phyloP scores from a whole-genome alignment of 2,329 filamentous ascomycete genomes.

The Fusarium pininemorale region DNA sequence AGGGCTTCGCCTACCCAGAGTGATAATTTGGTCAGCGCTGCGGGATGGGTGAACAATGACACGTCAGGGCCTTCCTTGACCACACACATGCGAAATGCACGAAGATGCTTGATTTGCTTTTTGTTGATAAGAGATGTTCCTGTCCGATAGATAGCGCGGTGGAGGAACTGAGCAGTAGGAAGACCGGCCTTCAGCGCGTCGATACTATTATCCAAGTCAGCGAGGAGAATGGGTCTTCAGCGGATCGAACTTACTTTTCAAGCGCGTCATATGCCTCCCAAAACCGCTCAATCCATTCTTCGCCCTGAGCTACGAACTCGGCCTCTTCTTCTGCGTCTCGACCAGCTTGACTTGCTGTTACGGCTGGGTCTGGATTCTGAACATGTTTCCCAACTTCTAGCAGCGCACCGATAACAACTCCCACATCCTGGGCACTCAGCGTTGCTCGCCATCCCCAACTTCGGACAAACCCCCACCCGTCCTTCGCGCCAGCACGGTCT shows the following conservation, averaged over 20 bases:
- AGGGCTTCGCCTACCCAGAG: slow-evolving; percentile 95
- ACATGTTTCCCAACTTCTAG: slow-evolving; percentile 83
- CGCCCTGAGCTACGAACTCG: slow-evolving; percentile 61
- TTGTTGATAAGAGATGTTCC: slow-evolving; percentile 93
- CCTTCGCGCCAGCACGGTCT: slow-evolving; percentile 77
- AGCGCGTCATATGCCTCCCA: slow-evolving; percentile 79
- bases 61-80: slow-evolving; percentile 96
- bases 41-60: slow-evolving; percentile 89
- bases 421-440: slow-evolving; percentile 90
- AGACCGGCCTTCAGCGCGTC: slow-evolving; percentile 79
- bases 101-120: slow-evolving; percentile 89
- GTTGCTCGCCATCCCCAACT: slow-evolving; percentile 99
- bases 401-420: slow-evolving; percentile 90
- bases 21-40: slow-evolving; percentile 90
- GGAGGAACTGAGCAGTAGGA: slow-evolving; percentile 85
- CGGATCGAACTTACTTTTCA: slow-evolving; percentile 65
- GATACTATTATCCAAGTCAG: slow-evolving; percentile 61
- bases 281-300: slow-evolving; percentile 74
- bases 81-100: slow-evolving; percentile 93
- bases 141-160: slow-evolving; percentile 91
- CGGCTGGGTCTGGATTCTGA: slow-evolving; percentile 46
- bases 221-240: background rate
- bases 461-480: slow-evolving; percentile 96
- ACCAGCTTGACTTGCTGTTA: slow-evolving; percentile 44
- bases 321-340: slow-evolving; percentile 58